phyloP scores from a whole-genome alignment of 164 flowering plant species.

The Nymphaea colorata region DNA sequence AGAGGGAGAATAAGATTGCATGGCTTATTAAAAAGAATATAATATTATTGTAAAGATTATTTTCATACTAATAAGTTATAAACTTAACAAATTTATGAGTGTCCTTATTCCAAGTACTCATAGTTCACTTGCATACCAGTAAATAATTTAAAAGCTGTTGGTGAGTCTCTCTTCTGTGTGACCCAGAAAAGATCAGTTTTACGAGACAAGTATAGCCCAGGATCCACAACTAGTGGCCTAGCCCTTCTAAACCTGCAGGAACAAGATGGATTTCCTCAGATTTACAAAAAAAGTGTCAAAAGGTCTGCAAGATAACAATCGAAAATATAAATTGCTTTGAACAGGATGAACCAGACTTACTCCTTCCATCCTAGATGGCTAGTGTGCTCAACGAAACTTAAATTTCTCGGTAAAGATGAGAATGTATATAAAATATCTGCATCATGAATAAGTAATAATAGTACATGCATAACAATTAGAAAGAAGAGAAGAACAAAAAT shows the following conservation, averaged over 20 bases:
- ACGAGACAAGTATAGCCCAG: slow-evolving; percentile 50
- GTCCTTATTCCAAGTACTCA: too few species aligned
- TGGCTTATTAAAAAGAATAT: too few species aligned
- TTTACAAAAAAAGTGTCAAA: too few species aligned
- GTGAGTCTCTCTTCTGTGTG: slow-evolving; percentile 42
- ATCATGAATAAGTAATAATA: neutral
- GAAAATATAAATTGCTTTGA: too few species aligned
- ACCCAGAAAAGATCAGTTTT: slow-evolving; percentile 57
- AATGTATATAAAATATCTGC: slow-evolving; percentile 78
- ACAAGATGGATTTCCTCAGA: too few species aligned
- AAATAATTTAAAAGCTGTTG: slow-evolving; percentile 70
- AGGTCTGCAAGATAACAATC: too few species aligned
- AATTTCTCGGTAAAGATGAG: slow-evolving; percentile 35
- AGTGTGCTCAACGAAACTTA: slow-evolving; percentile 86
- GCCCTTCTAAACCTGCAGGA: slow-evolving; percentile 61
- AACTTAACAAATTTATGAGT: too few species aligned
- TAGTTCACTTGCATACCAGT: slow-evolving; percentile 37
- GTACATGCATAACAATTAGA: too few species aligned
- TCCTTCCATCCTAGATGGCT: slow-evolving; percentile 84
- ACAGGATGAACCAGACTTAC: slow-evolving; percentile 26
- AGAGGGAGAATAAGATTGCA: too few species aligned
- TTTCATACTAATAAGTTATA: too few species aligned
- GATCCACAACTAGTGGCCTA: slow-evolving; percentile 83
- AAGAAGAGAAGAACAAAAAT: too few species aligned
- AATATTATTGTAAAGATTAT: too few species aligned